A percentile compares a stretch with the other conserved stretches of the same genome.
Evolutionary conservation across 176 grass and related monocot genomes (phyloP).

Genomic region (Rhynchospora tenuis): DNA sequence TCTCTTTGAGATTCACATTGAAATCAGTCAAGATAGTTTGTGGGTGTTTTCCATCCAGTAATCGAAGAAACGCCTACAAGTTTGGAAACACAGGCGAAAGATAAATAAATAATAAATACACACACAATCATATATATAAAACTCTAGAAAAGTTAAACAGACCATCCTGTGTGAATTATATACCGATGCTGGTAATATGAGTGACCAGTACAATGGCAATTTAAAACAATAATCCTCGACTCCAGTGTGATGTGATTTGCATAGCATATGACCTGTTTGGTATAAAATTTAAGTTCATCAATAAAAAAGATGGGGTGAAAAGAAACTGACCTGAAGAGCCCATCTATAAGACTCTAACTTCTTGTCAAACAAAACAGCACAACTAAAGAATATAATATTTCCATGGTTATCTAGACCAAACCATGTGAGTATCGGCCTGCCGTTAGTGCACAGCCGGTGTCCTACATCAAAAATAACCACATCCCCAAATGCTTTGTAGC

Average conservation of each 20-base stretch:
- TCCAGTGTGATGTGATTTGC: background rate
- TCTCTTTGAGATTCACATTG: slow-evolving; percentile 23
- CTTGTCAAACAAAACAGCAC: slow-evolving; percentile 41
- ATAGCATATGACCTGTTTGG: background rate
- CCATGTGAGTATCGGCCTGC: slow-evolving; percentile 36
- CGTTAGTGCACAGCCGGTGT: slow-evolving; percentile 33
- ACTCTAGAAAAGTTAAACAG: background rate
- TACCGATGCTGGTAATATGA: background rate
- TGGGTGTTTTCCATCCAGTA: slow-evolving; percentile 40
- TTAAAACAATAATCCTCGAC: background rate
- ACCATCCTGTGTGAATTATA: background rate
- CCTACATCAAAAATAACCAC: slow-evolving; percentile 40
- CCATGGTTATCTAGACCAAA: slow-evolving; percentile 48
- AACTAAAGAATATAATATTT: slow-evolving; percentile 39
- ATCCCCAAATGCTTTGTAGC: slow-evolving; percentile 44
- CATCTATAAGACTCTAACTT: slow-evolving; percentile 35
- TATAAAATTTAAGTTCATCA: background rate
- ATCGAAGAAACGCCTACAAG: slow-evolving; percentile 37
- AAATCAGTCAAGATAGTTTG: slow-evolving; percentile 48
- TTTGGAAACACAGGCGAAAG: background rate
- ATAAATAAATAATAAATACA: slow-evolving; percentile 2
- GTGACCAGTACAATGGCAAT: background rate
- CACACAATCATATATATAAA: background rate
- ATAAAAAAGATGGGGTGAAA: background rate
- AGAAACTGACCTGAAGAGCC: slow-evolving; percentile 35